Evolutionary conservation across 2,329 filamentous ascomycete species (phyloP).

Genomic region (Exophiala mesophila): DNA sequence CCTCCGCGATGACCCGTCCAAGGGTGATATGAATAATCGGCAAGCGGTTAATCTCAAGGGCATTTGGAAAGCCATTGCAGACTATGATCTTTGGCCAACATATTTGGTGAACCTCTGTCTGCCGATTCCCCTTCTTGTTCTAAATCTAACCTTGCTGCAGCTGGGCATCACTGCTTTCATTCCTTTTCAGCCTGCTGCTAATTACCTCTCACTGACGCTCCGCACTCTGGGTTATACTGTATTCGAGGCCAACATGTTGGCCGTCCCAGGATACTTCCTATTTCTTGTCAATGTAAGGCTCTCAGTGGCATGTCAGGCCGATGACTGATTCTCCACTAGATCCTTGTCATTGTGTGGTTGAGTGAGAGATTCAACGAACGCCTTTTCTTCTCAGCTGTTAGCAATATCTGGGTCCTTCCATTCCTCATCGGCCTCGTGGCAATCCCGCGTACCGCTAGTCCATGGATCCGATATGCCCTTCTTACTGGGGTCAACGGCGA

Average conservation of each 20-base stretch:
- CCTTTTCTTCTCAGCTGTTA: constrained; percentile 48
- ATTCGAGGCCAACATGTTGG: constrained; percentile 32
- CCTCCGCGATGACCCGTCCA: constrained; percentile 28
- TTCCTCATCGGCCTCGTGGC: constrained; percentile 49
- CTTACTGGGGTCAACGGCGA: constrained; percentile 50
- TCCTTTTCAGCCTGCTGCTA: constrained; percentile 45
- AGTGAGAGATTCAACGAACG: constrained; percentile 52
- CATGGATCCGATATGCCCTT: constrained; percentile 49
- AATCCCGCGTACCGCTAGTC: constrained; percentile 39
- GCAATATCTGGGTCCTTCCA: constrained; percentile 50
- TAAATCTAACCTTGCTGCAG: constrained; percentile 31
- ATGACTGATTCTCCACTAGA: constrained; percentile 40
- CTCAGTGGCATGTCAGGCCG: constrained; percentile 33
- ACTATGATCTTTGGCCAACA: constrained; percentile 53
- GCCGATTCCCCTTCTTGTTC: constrained; percentile 40
- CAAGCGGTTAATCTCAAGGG: constrained; percentile 41
- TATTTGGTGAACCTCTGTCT: constrained; percentile 43
- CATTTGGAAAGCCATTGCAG: constrained; percentile 46
- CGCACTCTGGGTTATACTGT: constrained; percentile 29
- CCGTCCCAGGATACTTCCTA: constrained; percentile 31
- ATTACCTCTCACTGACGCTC: constrained; percentile 55
- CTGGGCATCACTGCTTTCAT: constrained; percentile 37
- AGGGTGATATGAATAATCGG: constrained; percentile 43
- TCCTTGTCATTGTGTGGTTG: constrained; percentile 45
- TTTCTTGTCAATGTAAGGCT: constrained; percentile 42